Base-by-base conservation (phyloP, 345 rosid species). In the Boechera retrofracta region DNA sequence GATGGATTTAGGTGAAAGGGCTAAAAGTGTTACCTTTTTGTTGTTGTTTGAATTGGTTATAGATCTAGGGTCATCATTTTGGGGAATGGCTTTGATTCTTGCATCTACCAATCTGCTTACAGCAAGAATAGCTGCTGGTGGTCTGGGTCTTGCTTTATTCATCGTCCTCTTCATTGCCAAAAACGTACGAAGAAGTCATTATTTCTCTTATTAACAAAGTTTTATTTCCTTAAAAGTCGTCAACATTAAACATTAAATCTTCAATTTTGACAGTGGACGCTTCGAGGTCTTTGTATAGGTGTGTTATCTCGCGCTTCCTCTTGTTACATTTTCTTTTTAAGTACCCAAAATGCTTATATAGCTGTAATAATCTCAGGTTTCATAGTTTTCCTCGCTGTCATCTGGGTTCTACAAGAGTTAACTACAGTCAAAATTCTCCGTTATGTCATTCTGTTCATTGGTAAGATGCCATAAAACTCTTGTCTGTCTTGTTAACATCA, bases 21-120 rank as follows among this genome's bases (percentile, higher is more conserved):
- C 66, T 45, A 48, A 75, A 66, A 16, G 16, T 55, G 24, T 33
- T 47, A 54, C 24, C 35, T 0, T 45, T 42, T 1, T 11, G 24
- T 36, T 77, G 64, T 16, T 71, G 42, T 10, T 44, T 78, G 67
- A 29, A 29, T 49, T 64, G 35, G 18, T 31, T 80, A 64, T 86
- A 94, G 99, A 95, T 85, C 91, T 95, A 71, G 99, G 99, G 33
- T 95, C 99, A 32, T 95, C 99, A 52, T 95, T 95, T 83, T 95
- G 99, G 99, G 99, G 99, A 77, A 95, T 95, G 99, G 85, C 84
- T 75, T 86, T 95, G 85, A 87, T 95, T 68, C 97, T 95, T 82
- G 96, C 98, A 72, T 92, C 99, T 4, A 90, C 99, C 64, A 89
- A 92, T 85, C 88, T 90, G 32, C 35, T 84, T 15, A 84, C 97